Evolutionary conservation across 441 rosid species (phyloP), one percentile per base, ranked within the genome.

Genomic region (Geranium incanum): DNA sequence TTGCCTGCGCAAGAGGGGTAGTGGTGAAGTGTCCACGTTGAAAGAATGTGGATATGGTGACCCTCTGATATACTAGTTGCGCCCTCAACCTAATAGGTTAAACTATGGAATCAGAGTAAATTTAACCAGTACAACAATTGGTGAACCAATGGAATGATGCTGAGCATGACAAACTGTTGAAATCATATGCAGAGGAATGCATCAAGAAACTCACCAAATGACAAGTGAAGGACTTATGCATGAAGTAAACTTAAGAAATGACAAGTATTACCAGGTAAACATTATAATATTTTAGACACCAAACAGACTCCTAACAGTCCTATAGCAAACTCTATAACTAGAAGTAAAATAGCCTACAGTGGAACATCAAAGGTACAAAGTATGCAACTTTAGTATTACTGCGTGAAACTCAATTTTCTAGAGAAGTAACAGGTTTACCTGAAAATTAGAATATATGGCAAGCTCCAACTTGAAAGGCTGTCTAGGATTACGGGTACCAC

Each of bases 391-490:
- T 50, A 12, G 13, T 1, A 12, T 12, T 12, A 12, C 5, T 4
- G 3, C 15, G 16, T 50, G 15, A 12, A 13, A 50, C 59, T n/a
- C 16, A 50, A 50, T 12, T 50, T 11, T 50, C 59, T 50, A 50
- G 16, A 4, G 15, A 50, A 50, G 59, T 50, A 15, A 50, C 59
- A n/a, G 15, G 16, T n/a, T 68, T 82, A 93, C 97, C 93, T 86
- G 93, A 70, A 83, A 48, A 76, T 81, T 83, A 68, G 91, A 72
- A 77, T 92, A 94, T 72, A 92, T 86, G 71, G 90, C 97, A 45
- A 94, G 82, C 83, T 92, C 96, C 86, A 94, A 81, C 86, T 90
- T 94, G 82, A 84, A 89, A 76, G 97, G 96, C 71, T 79, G 81
- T 23, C 81, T 64, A 66, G 83, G 83, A 69, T 84, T 84, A 66